Conservation (phyloP, 495 filamentous ascomycete species). For the Neurospora cerealis region DNA sequence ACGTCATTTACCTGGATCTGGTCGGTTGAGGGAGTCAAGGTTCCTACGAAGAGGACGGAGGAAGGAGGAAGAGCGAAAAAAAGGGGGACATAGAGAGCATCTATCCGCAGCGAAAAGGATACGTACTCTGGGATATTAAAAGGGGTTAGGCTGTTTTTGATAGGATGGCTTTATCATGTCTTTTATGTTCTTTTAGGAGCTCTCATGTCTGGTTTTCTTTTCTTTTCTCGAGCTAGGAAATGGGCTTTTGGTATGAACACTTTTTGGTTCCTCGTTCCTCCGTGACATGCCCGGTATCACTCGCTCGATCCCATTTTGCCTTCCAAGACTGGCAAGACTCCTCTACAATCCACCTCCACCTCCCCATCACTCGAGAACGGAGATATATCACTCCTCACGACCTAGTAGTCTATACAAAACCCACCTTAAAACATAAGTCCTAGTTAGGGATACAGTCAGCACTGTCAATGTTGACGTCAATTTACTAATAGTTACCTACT, state of each 20-base stretch:
- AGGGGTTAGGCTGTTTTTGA: neutral
- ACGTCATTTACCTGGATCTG: constrained; percentile 24
- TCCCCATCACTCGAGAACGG: no score
- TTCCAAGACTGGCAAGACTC: no score
- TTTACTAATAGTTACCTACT: no score
- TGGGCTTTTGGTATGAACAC: neutral
- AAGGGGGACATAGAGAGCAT: neutral
- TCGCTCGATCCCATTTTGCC: no score
- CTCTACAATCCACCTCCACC: no score
- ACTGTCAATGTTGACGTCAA: no score
- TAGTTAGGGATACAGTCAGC: no score
- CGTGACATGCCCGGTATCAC: no score
- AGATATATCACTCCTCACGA: no score
- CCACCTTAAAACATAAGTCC: no score
- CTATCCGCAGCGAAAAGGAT: neutral
- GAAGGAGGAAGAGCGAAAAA: neutral
- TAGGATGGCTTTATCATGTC: neutral
- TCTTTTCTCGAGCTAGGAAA: neutral
- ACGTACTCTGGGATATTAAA: neutral
- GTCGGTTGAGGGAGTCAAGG: neutral
- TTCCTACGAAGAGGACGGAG: neutral
- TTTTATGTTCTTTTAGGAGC: neutral
- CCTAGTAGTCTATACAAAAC: no score
- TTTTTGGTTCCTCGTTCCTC: no score
- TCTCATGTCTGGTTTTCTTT: neutral